These are phyloP conservation scores for Populus euphratica DNA, from an alignment of 345 rosid species.

Conservation along the genomic window DNA sequence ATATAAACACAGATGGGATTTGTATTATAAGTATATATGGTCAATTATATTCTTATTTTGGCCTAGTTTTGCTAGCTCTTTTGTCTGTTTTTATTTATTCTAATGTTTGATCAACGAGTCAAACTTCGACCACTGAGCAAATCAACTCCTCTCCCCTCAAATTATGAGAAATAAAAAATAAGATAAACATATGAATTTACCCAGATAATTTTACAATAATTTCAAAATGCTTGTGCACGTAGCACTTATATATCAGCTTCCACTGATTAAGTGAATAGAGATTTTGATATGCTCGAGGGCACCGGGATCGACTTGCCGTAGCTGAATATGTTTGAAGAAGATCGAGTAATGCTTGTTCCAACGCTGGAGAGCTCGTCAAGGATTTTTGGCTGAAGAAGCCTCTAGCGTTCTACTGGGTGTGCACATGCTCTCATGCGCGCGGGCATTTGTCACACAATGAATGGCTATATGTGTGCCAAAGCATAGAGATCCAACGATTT, in stretches of 20 bases:
- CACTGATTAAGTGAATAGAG: background rate
- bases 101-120: no score
- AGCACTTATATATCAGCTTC: background rate
- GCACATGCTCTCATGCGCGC: no score
- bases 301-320: constrained; percentile 38
- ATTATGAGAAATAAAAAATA: no score
- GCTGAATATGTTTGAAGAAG: background rate
- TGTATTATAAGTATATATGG: no score
- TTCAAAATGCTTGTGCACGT: background rate
- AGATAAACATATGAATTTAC: no score
- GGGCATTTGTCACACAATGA: background rate
- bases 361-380: constrained; percentile 9
- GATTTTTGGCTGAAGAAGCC: constrained; percentile 15
- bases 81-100: no score
- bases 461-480: background rate
- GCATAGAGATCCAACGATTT: background rate
- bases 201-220: no score
- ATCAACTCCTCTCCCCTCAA: no score
- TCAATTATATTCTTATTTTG: background rate
- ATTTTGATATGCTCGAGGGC: constrained; percentile 7
- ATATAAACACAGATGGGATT: background rate
- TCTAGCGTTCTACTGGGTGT: background rate
- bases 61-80: no score
- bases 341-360: background rate
- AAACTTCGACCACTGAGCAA: no score